These are phyloP conservation scores for Alternaria tenuissima DNA, from an alignment of 2,329 filamentous ascomycete genomes.

Conservation along the genomic window DNA sequence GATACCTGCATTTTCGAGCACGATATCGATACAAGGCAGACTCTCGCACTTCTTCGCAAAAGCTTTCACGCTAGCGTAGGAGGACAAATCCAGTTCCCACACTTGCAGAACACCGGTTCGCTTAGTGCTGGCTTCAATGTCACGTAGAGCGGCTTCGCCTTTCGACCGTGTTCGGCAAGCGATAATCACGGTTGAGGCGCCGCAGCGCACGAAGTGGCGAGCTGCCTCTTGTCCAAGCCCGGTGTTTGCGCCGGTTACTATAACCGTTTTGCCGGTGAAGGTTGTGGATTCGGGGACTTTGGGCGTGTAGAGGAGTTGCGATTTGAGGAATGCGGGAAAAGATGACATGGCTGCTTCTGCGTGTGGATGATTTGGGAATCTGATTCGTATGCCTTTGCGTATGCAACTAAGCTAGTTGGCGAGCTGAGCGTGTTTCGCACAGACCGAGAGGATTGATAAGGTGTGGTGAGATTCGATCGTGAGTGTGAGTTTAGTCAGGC, in stretches of 20 bases:
- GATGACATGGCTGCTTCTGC: conserved; percentile 1
- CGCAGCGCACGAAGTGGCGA: conserved; percentile 50
- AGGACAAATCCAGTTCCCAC: conserved; percentile 55
- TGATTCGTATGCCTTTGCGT: no score
- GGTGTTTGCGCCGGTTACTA: conserved; percentile 58
- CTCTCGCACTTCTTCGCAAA: conserved; percentile 40
- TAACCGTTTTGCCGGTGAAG: conserved; percentile 45
- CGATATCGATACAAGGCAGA: conserved; percentile 34
- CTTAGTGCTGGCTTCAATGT: conserved; percentile 48
- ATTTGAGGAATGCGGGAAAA: conserved; percentile 10
- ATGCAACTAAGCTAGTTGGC: no score
- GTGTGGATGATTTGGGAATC: not conserved
- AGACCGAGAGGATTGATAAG: not conserved
- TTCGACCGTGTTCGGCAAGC: conserved; percentile 52
- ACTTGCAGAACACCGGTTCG: conserved; percentile 50
- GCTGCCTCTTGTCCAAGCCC: conserved; percentile 45
- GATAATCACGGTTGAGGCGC: conserved; percentile 51
- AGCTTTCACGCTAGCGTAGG: conserved; percentile 47
- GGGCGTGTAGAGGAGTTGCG: conserved; percentile 8
- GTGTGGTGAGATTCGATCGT: not conserved
- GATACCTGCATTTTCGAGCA: conserved; percentile 49
- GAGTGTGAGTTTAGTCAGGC: not conserved
- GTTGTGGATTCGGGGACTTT: conserved; percentile 2
- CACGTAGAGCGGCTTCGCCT: conserved; percentile 50
- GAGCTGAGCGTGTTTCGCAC: no score